These are phyloP conservation scores for Kernera saxatilis DNA, from an alignment of 345 rosid species.

Conservation along the genomic window DNA sequence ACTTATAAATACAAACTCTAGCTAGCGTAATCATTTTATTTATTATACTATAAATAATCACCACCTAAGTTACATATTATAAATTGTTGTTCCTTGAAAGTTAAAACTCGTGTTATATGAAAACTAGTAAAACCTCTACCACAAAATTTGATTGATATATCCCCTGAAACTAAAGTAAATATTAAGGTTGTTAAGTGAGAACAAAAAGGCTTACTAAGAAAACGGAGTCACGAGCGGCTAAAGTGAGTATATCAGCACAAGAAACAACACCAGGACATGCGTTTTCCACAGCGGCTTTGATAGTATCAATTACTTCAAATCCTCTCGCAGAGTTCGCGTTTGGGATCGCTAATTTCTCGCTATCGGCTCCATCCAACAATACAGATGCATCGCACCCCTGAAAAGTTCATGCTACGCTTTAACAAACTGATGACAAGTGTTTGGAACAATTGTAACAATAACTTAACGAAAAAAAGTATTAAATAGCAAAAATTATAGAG, in stretches of 20 bases:
- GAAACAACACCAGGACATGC: conserved; percentile 67
- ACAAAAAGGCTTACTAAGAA: conserved; percentile 42
- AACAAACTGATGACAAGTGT: neutral
- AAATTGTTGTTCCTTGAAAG: neutral
- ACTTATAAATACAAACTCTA: neutral
- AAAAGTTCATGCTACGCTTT: neutral
- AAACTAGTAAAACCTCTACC: neutral
- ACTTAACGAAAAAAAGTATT: neutral
- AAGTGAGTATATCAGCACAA: conserved; percentile 63
- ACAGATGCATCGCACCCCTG: conserved; percentile 68
- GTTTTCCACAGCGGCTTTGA: conserved; percentile 61
- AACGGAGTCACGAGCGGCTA: conserved; percentile 74
- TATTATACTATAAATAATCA: neutral
- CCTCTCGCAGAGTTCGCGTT: conserved; percentile 57
- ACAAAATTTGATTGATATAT: neutral
- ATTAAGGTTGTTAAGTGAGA: neutral
- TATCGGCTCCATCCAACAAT: conserved; percentile 46
- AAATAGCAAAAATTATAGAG: neutral
- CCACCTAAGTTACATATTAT: neutral
- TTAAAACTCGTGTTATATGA: neutral
- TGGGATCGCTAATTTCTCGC: conserved; percentile 49
- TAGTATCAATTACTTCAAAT: conserved; percentile 48
- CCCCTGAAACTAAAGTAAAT: neutral
- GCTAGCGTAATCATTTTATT: neutral
- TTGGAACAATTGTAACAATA: neutral